Evolutionary conservation across 345 rosid species (phyloP), one percentile per base, ranked within the genome.

Genomic region (Aquilaria sinensis): DNA sequence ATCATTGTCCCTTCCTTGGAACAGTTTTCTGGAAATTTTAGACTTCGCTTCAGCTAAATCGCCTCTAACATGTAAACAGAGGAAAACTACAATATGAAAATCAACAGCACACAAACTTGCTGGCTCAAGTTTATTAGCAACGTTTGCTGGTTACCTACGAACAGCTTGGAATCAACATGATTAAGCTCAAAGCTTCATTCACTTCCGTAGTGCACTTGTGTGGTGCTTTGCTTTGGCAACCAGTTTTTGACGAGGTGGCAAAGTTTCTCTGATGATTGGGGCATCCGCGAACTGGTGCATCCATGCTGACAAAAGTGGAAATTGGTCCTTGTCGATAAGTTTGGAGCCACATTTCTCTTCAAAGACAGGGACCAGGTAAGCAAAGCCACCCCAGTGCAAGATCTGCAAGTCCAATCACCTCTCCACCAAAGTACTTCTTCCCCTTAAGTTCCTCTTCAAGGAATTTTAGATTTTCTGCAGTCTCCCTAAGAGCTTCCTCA

Each of bases 391-490:
- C 85, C 1, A 80, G 23, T 1, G 67, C 78, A 51, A 77, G 51
- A 68, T 80, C 85, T 0, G 56, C 64, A 12, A 67, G 13, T 23
- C 85, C 85, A 8, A 77, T 67, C 63, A 6, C 46, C 6, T 80
- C 81, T 14, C 78, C 85, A 2, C 80, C 74, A 5, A 75, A 80
- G 64, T 72, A 80, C 58, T 71, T 75, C 66, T 74, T 80, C 16
- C 76, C 77, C 43, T 37, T 59, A 8, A 80, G 63, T 63, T 77
- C 66, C 63, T 72, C 78, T 63, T 77, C 81, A 6, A 77, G 56
- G 41, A 67, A 50, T 47, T 53, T 65, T 14, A 77, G 63, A 56
- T 72, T 61, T 57, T 65, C 74, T 34, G 12, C 9, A 10, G 58
- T 37, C 15, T 51, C 29, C 4, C 6, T 66, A 12, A 55, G 15